A percentile compares a stretch with the other conserved stretches of the same genome.
These are phyloP conservation scores for Amphibolis antarctica DNA, from an alignment of 106 monocot species.

Conservation along the genomic window DNA sequence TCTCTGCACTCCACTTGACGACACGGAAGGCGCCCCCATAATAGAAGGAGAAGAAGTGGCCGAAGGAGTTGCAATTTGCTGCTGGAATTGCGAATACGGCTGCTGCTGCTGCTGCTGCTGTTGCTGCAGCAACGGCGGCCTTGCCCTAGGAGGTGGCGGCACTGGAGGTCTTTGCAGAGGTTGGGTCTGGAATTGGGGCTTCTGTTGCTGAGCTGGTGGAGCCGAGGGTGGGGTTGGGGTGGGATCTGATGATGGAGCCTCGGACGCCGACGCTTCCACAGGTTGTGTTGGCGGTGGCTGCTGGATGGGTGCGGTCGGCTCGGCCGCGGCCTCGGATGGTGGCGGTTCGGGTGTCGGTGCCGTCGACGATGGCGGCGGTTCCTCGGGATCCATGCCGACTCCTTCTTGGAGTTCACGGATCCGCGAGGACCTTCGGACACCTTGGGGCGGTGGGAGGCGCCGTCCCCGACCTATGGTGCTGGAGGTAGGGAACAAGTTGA, in stretches of 20 bases:
- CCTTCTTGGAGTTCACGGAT: too few species aligned
- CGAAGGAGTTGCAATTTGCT: not conserved
- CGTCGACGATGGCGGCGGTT: slow-evolving; percentile 14
- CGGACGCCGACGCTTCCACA: slow-evolving; percentile 11
- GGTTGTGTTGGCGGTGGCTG: slow-evolving; percentile 4
- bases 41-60: not conserved
- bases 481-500: too few species aligned
- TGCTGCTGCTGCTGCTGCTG: not conserved
- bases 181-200: slow-evolving; percentile 6
- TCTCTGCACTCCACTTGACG: slow-evolving; percentile 1
- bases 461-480: too few species aligned
- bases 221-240: not conserved
- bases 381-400: too few species aligned
- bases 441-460: too few species aligned
- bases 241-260: not conserved
- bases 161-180: not conserved
- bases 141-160: not conserved
- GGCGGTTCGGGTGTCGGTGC: slow-evolving; percentile 6
- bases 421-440: too few species aligned
- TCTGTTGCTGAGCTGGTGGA: not conserved
- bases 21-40: not conserved
- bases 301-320: not conserved
- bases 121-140: not conserved
- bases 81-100: slow-evolving; percentile 2
- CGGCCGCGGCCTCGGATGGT: slow-evolving; percentile 14